Base-by-base conservation (phyloP, 192 early-diverging fungal genomes). In the Blastocladiella britannica region DNA sequence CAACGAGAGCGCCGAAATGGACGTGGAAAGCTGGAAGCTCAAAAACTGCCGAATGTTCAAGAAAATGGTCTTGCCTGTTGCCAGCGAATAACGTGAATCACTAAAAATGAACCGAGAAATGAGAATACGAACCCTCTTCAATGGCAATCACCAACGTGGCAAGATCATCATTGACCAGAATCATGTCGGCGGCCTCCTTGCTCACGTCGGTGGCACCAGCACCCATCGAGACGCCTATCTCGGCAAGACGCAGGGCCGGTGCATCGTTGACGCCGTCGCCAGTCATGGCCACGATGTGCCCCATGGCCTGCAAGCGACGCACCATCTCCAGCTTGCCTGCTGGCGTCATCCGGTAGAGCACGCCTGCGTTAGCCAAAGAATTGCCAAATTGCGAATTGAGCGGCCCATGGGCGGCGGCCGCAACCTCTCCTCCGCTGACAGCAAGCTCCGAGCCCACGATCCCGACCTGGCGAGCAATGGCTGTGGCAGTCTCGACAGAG, bases 181-280 rank as follows among this genome's bases (percentile, higher is more conserved):
- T 92, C 74, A 97, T 88, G 61, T 97, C 91, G 0, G 93, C 87
- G 0, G 91, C 93, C 67, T 97, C 93, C 70, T 91, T 90, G 29
- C 90, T 74, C 15, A 97, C 91, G 67, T 94, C 93, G 0, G 93
- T 94, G 3, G 90, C 93, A 57, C 81, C 78, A 64, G 86, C 82
- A 22, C 93, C 93, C 90, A 97, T 93, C 0, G 91, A 89, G 22
- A 97, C 85, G 55, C 93, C 93, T 70, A 97, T 92, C 63, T 94
- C 89, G 0, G 93, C 87, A 58, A 92, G 74, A 58, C 82, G 76
- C 58, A 97, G 62, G 7, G 93, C 93, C 43, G 89, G 91, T 5
- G 89, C 91, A 72, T 97, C 93, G 64, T 93, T 97, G 5, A 93
- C 87, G 31, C 93, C 93, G 62, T 97, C 93, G 18, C 91, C 93